These are phyloP conservation scores for Thelonectria rubi DNA, from an alignment of 2,329 filamentous ascomycete species.

Conservation along the genomic window DNA sequence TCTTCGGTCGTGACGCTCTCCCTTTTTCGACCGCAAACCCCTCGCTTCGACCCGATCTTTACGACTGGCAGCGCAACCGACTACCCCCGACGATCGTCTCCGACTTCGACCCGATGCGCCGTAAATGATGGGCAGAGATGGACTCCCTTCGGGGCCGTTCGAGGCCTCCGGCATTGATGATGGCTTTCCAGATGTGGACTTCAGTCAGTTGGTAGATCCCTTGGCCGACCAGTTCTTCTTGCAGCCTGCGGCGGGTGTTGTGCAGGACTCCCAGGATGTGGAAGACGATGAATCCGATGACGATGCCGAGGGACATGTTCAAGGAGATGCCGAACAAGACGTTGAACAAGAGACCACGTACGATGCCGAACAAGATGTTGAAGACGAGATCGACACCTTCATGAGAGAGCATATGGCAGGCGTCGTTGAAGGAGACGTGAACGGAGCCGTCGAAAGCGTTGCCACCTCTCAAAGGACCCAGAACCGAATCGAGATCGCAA, in stretches of 20 bases:
- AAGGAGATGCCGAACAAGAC: not conserved
- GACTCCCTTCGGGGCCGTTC: constrained; percentile 20
- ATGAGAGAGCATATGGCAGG: not conserved
- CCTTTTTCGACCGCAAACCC: not conserved
- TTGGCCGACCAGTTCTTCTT: constrained; percentile 15
- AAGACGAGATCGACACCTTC: not conserved
- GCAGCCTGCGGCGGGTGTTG: not conserved
- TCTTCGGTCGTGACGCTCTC: not conserved
- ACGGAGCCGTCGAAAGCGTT: not conserved
- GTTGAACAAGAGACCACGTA: not conserved
- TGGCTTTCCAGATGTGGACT: constrained; percentile 9
- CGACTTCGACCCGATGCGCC: constrained; percentile 12
- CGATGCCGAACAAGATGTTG: not conserved
- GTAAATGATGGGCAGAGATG: constrained; percentile 30
- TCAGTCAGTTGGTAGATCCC: constrained; percentile 23
- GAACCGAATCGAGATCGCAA: constrained; percentile 43
- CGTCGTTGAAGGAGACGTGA: not conserved
- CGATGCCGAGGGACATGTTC: not conserved
- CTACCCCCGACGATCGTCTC: constrained; percentile 10
- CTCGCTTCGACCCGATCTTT: not conserved
- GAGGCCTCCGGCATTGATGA: constrained; percentile 1
- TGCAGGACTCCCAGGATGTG: not conserved
- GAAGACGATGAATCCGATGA: not conserved
- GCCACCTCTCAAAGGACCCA: not conserved
- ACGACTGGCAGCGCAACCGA: constrained; percentile 1